Conservation (phyloP, 2,329 filamentous ascomycete genomes). For the Neodidymelliopsis sp. region DNA sequence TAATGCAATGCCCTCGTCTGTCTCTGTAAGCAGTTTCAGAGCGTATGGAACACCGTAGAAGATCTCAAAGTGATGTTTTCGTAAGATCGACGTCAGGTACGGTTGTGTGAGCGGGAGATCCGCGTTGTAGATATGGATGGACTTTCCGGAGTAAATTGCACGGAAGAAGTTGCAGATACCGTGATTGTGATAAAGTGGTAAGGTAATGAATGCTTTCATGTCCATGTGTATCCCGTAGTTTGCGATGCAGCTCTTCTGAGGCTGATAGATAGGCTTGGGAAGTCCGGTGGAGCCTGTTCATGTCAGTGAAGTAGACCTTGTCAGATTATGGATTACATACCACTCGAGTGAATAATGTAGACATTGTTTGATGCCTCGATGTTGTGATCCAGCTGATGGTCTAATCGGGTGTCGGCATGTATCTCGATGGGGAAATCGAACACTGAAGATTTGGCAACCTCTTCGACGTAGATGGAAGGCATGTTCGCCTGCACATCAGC, state of each 20-base stretch:
- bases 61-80: conserved; percentile 56
- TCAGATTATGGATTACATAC: too few relatives aligned
- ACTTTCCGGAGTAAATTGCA: conserved; percentile 32
- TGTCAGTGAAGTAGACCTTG: too few relatives aligned
- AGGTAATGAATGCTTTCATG: conserved; percentile 33
- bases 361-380: conserved; percentile 29
- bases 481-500: conserved; percentile 19
- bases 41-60: conserved; percentile 71
- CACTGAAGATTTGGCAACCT: conserved; percentile 22
- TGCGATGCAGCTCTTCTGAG: conserved; percentile 52
- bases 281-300: conserved; percentile 62
- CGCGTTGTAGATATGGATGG: conserved; percentile 37
- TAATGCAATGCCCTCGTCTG: conserved; percentile 60
- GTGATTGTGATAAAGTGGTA: conserved; percentile 37
- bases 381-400: conserved; percentile 29
- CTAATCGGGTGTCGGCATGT: conserved; percentile 34
- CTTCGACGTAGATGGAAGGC: conserved; percentile 15
- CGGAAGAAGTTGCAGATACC: conserved; percentile 39
- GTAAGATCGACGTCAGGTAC: conserved; percentile 25
- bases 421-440: conserved; percentile 36
- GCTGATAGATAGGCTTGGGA: conserved; percentile 69
- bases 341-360: conserved; percentile 39
- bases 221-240: conserved; percentile 31
- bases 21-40: conserved; percentile 68
- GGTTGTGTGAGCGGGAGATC: conserved; percentile 32